phyloP scores from a whole-genome alignment of 2,329 filamentous ascomycete genomes.

The Onygenales sp. region DNA sequence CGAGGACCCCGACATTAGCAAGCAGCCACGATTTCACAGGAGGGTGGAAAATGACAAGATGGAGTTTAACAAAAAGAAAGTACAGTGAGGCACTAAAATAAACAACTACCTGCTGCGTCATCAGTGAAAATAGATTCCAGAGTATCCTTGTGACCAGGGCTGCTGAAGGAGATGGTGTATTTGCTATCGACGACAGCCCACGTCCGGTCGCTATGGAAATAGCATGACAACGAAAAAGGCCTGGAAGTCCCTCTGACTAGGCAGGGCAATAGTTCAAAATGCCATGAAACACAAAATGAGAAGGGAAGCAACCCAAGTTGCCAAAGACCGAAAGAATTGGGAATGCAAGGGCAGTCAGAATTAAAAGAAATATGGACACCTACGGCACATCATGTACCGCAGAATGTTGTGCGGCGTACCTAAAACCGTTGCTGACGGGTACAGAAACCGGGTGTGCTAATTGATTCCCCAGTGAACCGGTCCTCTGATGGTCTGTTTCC shows the following conservation, averaged over 20 bases:
- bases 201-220: background rate
- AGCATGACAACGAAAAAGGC: background rate
- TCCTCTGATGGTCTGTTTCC: slow-evolving; percentile 43
- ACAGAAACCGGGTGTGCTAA: slow-evolving; percentile 36
- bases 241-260: background rate
- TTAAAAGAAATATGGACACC: slow-evolving; percentile 38
- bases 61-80: slow-evolving; percentile 4
- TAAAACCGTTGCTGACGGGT: slow-evolving; percentile 38
- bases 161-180: background rate
- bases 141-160: slow-evolving; percentile 6
- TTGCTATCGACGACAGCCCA: background rate
- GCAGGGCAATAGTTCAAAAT: slow-evolving; percentile 3
- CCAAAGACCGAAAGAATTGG: slow-evolving; percentile 19
- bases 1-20: slow-evolving; percentile 11
- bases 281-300: slow-evolving; percentile 1
- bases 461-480: slow-evolving; percentile 39
- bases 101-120: slow-evolving; percentile 3
- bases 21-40: slow-evolving; percentile 2
- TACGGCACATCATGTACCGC: slow-evolving; percentile 45
- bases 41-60: slow-evolving; percentile 1
- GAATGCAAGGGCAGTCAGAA: slow-evolving; percentile 24
- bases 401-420: slow-evolving; percentile 44
- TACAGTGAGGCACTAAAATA: slow-evolving; percentile 3
- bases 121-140: slow-evolving; percentile 1
- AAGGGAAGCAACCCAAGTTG: slow-evolving; percentile 17